Base-by-base conservation (phyloP, 768 basidiomycete genomes). In the Termitomyces sp. region DNA sequence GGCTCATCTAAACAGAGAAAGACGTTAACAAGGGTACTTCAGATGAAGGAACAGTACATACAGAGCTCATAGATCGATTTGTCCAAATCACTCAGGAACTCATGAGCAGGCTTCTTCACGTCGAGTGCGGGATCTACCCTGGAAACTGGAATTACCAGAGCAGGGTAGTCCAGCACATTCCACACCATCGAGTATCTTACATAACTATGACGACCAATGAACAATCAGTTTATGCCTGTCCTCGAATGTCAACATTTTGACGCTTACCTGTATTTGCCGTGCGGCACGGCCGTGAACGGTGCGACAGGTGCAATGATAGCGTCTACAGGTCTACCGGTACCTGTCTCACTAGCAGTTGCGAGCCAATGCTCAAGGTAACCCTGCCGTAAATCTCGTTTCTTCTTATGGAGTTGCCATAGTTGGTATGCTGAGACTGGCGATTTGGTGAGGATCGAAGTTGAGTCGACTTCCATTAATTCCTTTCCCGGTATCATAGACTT, bases 251-350 rank as follows among this genome's bases (percentile, higher is more conserved):
- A 36, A 30, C n/a, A 20, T 7, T 44, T 16, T 2, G 4, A 28
- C 24, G 53, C 78, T 62, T 45, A 87, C 85, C 53, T 74, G 58
- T 80, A 80, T 49, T 67, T 67, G 18, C 87, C 88, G 64, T 90
- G 89, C 12, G 84, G 87, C 5, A 81, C 71, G 1, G 90, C 86
- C 0, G 77, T 71, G 64, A 73, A 84, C 2, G 87, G 77, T 2
- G 85, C 84, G 2, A 73, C 77, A 24, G 91, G 87, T 2, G 76
- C 71, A 35, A 92, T 85, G 62, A 93, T 82, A 1, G 86, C 89
- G 65, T 92, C 91, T 5, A 92, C 79, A 5, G 88, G 86, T 2
- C 91, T 72, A 1, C 86, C 87, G 0, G 88, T 92, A 0, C 80
- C 81, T 0, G 88, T 91, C 14, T 63, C 48, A 0, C 54, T 59